These are phyloP conservation scores for Aspergillus phoenicis DNA, from an alignment of 2,329 filamentous ascomycete species.

Conservation along the genomic window DNA sequence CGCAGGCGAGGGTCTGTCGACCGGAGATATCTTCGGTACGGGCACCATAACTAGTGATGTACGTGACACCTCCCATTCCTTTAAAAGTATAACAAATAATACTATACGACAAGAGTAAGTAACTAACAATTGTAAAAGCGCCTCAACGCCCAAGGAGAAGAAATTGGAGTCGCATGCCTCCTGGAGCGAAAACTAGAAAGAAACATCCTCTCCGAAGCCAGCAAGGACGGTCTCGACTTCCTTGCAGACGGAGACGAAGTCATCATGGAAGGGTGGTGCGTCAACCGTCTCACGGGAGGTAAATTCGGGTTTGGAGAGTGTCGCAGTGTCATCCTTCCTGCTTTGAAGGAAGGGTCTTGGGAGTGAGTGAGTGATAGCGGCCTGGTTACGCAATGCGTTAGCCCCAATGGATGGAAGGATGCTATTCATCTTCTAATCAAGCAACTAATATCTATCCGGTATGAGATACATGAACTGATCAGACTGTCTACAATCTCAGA, in stretches of 20 bases:
- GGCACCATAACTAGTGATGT: constrained; percentile 28
- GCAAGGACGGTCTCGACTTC: constrained; percentile 7
- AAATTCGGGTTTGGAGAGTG: constrained; percentile 21
- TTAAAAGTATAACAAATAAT: too few relatives aligned
- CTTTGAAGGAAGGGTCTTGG: constrained; percentile 5
- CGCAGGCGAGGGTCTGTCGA: constrained; percentile 26
- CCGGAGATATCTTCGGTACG: constrained; percentile 31
- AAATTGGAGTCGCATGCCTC: constrained; percentile 18
- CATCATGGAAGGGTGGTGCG: constrained; percentile 20
- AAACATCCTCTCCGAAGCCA: constrained; percentile 7
- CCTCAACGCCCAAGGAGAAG: constrained; percentile 12
- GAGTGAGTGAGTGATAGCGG: not conserved
- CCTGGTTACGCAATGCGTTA: too few relatives aligned
- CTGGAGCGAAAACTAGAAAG: constrained; percentile 14
- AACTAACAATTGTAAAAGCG: constrained; percentile 1
- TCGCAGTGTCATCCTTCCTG: constrained; percentile 13
- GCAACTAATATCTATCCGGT: too few relatives aligned
- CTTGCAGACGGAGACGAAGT: constrained; percentile 21
- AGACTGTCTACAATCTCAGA: too few relatives aligned
- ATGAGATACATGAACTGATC: too few relatives aligned
- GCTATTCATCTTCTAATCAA: too few relatives aligned
- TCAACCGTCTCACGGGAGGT: constrained; percentile 10
- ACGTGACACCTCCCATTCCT: not conserved
- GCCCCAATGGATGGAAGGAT: too few relatives aligned
- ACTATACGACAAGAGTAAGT: too few relatives aligned